Base-by-base conservation (phyloP, 73 alveolate species). In the Blepharisma japonicum region DNA sequence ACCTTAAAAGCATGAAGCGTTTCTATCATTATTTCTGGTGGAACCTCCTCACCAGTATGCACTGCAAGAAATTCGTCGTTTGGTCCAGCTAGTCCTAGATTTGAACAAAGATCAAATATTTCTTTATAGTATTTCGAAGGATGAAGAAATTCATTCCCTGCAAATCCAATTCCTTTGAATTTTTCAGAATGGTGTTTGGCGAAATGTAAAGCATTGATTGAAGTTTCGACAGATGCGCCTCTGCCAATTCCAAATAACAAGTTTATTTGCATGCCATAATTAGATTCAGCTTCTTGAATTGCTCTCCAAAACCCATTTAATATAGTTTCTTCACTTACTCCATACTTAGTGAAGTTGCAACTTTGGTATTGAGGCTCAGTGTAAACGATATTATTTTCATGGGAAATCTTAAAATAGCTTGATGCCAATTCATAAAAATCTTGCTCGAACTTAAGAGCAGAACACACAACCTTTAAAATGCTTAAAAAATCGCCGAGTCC, bases 41-140 rank as follows among this genome's bases (percentile, higher is more conserved):
- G 46, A 0, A 48, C 46, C 23, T 61, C 74, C 23, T 61, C 74
- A 14, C 74, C 74, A 20, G 74, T 61, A 4, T 61, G 74, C 2
- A 25, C 46, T 14, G 74, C 23, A 18, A 39, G 18, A 61, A 14
- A 25, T 53, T 53, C 23, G 50, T 39, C 74, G 47, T 61, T 39
- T 53, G 23, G 67, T 20, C 46, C 46, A 61, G 50, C 39, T 8
- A 61, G 23, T 61, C 74, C 74, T 14, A 61, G 74, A 5, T 61
- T 61, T 2, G 47, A 9, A 61, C 48, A n/a, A 20, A 61, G 47
- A 2, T 14, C 38, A 25, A 14, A 61, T 14, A 61, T 14, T 20
- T n/a, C 50, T 61, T 61, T 61, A 14, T 14, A 18, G 11, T 61
- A 14, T 18, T 39, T 61, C 5, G 74, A 0, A 9, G 74, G 74